A percentile compares a stretch with the other conserved stretches of the same genome.
Evolutionary conservation across 75 land plant species (phyloP).

Genomic region (Cunninghamia lanceolata): DNA sequence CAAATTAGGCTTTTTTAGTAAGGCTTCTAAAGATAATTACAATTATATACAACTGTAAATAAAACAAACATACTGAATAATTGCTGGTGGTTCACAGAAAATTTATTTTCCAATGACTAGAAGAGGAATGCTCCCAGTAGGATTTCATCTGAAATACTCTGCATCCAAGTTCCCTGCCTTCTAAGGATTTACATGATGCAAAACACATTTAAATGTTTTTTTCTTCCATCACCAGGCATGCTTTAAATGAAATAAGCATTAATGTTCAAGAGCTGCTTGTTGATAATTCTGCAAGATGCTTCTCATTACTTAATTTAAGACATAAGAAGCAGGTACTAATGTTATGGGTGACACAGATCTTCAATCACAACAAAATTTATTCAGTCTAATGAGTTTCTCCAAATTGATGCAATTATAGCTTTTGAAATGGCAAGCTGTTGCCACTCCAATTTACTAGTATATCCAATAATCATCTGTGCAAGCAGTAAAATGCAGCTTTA

Average conservation of each 20-base stretch:
- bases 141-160: too few relatives aligned
- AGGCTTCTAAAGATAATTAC: not conserved
- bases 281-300: not conserved
- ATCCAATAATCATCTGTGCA: not conserved
- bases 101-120: conserved; percentile 18
- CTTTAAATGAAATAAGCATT: conserved; percentile 5
- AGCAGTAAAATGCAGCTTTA: not conserved
- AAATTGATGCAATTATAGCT: not conserved
- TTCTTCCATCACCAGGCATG: too few relatives aligned
- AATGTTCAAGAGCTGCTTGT: not conserved
- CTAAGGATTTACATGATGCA: conserved; percentile 25
- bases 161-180: too few relatives aligned
- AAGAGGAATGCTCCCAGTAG: conserved; percentile 27
- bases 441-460: not conserved
- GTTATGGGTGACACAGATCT: not conserved
- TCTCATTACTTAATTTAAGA: not conserved
- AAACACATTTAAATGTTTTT: conserved; percentile 21
- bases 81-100: conserved; percentile 25
- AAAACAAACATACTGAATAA: conserved; percentile 24
- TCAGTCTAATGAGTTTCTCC: not conserved
- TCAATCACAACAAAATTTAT: not conserved
- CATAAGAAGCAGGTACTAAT: not conserved
- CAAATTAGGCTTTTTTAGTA: not conserved
- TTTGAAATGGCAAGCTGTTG: not conserved
- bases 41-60: not conserved